Conservation (phyloP, 768 basidiomycete species). For the Tricholomella constricta region DNA sequence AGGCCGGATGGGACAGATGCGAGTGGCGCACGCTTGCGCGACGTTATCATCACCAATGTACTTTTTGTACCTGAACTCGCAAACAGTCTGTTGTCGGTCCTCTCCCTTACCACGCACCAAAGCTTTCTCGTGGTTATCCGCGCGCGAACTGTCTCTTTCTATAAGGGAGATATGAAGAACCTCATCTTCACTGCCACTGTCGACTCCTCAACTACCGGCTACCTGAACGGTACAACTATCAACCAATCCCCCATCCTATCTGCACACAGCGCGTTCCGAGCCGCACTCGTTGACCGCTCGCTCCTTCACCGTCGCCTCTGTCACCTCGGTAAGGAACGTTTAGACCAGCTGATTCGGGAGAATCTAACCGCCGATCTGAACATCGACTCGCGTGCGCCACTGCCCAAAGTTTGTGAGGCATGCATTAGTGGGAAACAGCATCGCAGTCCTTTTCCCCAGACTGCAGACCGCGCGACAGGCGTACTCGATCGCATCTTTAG, state of each 20-base stretch:
- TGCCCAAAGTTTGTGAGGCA: conserved; percentile 1
- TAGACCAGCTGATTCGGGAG: neutral
- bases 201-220: neutral
- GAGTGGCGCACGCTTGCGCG: neutral
- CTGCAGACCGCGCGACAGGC: neutral
- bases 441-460: neutral
- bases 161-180: neutral
- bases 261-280: neutral
- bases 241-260: neutral
- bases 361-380: neutral
- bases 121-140: neutral
- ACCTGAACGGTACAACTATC: neutral
- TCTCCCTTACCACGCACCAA: neutral
- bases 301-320: conserved; percentile 7
- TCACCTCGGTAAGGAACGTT: neutral
- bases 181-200: conserved; percentile 2
- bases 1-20: neutral
- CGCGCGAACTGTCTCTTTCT: conserved; percentile 3
- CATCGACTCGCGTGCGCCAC: neutral
- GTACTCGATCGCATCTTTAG: neutral
- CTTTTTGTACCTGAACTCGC: neutral
- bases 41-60: neutral
- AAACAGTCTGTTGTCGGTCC: conserved; percentile 3
- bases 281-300: neutral
- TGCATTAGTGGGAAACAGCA: conserved; percentile 7